Evolutionary conservation across 371 early-diverging fungal genomes (phyloP).

Genomic region (Haplosporangium sp.): DNA sequence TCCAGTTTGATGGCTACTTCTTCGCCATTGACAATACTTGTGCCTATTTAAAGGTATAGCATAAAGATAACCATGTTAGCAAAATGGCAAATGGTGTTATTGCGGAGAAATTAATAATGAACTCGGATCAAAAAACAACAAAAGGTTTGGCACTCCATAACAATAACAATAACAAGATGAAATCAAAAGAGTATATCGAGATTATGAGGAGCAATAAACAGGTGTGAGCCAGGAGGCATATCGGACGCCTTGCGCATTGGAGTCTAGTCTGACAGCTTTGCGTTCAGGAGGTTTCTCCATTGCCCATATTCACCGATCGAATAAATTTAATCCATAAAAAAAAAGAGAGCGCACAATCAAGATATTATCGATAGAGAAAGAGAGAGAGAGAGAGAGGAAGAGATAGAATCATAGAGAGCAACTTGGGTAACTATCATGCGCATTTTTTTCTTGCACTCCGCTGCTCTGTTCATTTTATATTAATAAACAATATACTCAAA

Average conservation of each 20-base stretch:
- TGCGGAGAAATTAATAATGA: no score
- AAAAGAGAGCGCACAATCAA: slow-evolving; percentile 5
- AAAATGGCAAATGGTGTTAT: no score
- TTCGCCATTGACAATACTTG: slow-evolving; percentile 92
- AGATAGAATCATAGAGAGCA: slow-evolving; percentile 2
- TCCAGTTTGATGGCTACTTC: slow-evolving; percentile 98
- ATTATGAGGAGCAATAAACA: slow-evolving; percentile 8
- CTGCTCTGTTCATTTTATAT: slow-evolving; percentile 4
- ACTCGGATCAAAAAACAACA: no score
- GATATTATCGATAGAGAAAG: slow-evolving; percentile 6
- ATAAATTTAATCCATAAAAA: slow-evolving; percentile 12
- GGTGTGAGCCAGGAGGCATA: slow-evolving; percentile 37
- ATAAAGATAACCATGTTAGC: background rate
- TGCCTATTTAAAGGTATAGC: slow-evolving; percentile 66
- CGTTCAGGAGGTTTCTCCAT: slow-evolving; percentile 27
- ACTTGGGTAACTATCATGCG: background rate
- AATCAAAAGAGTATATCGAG: background rate
- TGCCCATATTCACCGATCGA: background rate
- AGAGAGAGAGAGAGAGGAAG: background rate
- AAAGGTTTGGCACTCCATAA: background rate
- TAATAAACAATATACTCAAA: background rate
- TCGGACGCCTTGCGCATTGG: slow-evolving; percentile 13
- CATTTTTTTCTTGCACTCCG: background rate
- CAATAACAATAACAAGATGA: background rate
- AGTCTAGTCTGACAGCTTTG: slow-evolving; percentile 5